These are phyloP conservation scores for Hemileccinum impolitum DNA, from an alignment of 768 basidiomycete species.

Conservation along the genomic window DNA sequence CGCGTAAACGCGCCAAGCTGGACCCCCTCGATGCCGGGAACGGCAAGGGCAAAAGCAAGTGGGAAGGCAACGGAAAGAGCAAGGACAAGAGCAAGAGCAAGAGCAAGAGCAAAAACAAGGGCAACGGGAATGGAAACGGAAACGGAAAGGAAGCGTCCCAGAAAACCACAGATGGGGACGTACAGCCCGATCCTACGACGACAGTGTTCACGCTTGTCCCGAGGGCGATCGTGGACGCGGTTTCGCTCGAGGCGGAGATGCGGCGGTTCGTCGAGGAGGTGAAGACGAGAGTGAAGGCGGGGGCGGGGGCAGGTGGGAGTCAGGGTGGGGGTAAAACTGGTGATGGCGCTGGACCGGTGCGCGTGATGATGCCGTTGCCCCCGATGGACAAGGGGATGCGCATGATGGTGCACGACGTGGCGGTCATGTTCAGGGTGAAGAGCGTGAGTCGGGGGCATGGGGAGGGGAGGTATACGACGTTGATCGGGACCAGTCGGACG, in stretches of 20 bases:
- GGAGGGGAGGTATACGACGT: constrained; percentile 66
- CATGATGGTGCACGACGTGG: constrained; percentile 75
- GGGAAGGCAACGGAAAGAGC: constrained; percentile 30
- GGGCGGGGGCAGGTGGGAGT: too few species aligned
- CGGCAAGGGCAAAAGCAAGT: constrained; percentile 69
- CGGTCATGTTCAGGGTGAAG: constrained; percentile 72
- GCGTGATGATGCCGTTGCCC: constrained; percentile 56
- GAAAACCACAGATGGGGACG: constrained; percentile 32
- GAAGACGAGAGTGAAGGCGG: neutral
- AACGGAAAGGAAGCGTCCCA: too few species aligned
- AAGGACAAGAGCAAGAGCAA: too few species aligned
- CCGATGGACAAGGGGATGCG: constrained; percentile 74
- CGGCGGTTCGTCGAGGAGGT: constrained; percentile 59
- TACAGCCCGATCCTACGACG: constrained; percentile 43
- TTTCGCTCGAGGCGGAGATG: constrained; percentile 67
- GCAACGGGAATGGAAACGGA: too few species aligned
- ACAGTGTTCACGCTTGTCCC: constrained; percentile 25
- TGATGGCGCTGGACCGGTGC: too few species aligned
- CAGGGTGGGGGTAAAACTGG: constrained; percentile 29
- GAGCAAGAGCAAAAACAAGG: too few species aligned
- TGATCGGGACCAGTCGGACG: constrained; percentile 64
- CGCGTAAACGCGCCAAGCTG: constrained; percentile 51
- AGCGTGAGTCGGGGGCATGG: constrained; percentile 75
- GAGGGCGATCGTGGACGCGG: constrained; percentile 59
- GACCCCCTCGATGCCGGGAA: constrained; percentile 64